Evolutionary conservation across 495 filamentous ascomycete species (phyloP).

Genomic region (Barbatosphaeria neglecta): DNA sequence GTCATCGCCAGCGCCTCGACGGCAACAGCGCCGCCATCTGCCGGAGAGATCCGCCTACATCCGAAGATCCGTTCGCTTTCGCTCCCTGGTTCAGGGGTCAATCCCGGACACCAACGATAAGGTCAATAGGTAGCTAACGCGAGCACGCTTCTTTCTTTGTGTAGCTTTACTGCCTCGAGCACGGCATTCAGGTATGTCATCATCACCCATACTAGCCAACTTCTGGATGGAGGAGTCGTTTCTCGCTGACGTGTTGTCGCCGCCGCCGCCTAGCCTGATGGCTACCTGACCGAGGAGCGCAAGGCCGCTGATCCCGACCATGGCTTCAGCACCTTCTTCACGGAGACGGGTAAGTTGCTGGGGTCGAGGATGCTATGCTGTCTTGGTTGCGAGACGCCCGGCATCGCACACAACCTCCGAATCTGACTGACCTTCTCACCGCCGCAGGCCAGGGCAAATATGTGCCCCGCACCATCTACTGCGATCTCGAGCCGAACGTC

Average conservation of each 20-base stretch:
- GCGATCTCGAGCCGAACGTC: constrained; percentile 98
- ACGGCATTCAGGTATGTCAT: constrained; percentile 93
- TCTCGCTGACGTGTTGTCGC: constrained; percentile 26
- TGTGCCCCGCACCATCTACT: constrained; percentile 97
- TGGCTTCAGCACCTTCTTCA: constrained; percentile 99
- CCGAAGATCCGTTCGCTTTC: no score
- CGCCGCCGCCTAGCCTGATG: constrained; percentile 63
- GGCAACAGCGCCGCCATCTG: no score
- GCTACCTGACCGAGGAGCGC: constrained; percentile 96
- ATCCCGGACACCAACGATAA: not conserved
- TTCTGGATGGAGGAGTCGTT: not conserved
- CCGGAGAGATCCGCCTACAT: not conserved
- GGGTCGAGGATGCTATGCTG: no score
- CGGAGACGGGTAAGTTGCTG: constrained; percentile 75
- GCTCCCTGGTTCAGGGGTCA: not conserved
- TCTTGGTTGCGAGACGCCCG: no score
- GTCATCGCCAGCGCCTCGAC: no score
- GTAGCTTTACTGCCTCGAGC: constrained; percentile 99
- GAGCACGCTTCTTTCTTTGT: constrained; percentile 1
- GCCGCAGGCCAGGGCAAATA: constrained; percentile 88
- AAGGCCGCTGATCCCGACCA: constrained; percentile 86
- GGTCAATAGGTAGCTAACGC: not conserved
- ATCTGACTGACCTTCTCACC: constrained; percentile 2
- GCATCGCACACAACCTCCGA: no score
- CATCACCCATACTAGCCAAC: not conserved